Evolutionary conservation across 164 flowering plant genomes (phyloP).

Genomic region (Brasenia schreberi): DNA sequence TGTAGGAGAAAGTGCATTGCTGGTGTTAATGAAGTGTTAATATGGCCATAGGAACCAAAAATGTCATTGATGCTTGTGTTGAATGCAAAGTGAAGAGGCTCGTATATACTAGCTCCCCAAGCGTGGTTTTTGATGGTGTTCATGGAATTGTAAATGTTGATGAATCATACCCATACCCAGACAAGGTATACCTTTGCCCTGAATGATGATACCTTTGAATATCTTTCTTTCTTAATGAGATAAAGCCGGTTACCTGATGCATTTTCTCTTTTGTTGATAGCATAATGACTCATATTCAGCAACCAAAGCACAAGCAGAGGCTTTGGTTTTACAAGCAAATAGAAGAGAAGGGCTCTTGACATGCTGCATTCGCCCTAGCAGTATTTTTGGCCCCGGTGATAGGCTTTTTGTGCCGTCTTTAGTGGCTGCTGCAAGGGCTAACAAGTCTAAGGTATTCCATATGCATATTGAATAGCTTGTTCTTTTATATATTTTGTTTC

Average conservation of each 20-base stretch:
- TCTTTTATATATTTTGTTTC: no score
- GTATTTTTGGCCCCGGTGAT: conserved; percentile 98
- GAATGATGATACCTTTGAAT: background rate
- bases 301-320: conserved; percentile 95
- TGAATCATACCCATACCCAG: conserved; percentile 72
- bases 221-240: background rate
- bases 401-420: conserved; percentile 81
- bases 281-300: conserved; percentile 88
- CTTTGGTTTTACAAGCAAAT: conserved; percentile 62
- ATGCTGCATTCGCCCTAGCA: conserved; percentile 93
- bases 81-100: conserved; percentile 75
- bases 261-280: conserved; percentile 22
- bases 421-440: conserved; percentile 83
- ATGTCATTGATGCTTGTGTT: conserved; percentile 79
- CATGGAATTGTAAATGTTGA: conserved; percentile 67
- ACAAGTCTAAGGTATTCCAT: conserved; percentile 65
- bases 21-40: background rate
- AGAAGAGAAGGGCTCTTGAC: conserved; percentile 78
- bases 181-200: conserved; percentile 35
- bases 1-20: background rate
- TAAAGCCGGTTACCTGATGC: background rate
- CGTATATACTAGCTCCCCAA: conserved; percentile 88
- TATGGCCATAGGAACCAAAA: conserved; percentile 52
- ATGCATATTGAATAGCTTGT: background rate
- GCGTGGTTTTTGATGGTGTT: conserved; percentile 96